These are phyloP conservation scores for Colletotrichum incanum DNA, from an alignment of 2,329 filamentous ascomycete species.

Conservation along the genomic window DNA sequence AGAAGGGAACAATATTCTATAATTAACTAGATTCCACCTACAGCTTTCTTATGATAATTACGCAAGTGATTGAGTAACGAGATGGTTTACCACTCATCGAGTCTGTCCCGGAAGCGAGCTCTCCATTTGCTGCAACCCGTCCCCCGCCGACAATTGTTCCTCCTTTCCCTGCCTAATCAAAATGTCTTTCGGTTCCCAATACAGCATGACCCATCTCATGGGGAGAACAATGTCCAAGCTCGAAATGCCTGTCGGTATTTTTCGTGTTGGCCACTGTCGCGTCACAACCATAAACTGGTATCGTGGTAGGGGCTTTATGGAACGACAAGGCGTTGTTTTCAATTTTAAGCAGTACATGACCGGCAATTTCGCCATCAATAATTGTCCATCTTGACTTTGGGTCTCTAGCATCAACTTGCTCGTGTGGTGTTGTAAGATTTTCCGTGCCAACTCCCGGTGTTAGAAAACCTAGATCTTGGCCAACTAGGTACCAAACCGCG, in stretches of 20 bases:
- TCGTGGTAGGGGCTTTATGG: slow-evolving; percentile 64
- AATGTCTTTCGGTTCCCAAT: slow-evolving; percentile 60
- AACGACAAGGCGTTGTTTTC: slow-evolving; percentile 74
- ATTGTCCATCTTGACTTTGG: slow-evolving; percentile 60
- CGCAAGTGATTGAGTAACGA: too few relatives aligned
- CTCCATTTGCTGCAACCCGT: slow-evolving; percentile 66
- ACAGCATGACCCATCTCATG: slow-evolving; percentile 62
- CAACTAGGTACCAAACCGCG: slow-evolving; percentile 72
- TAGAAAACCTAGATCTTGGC: slow-evolving; percentile 65
- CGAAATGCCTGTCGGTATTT: slow-evolving; percentile 62
- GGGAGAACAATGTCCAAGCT: slow-evolving; percentile 64
- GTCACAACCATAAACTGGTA: slow-evolving; percentile 76
- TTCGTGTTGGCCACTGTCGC: slow-evolving; percentile 68
- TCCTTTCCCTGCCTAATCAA: slow-evolving; percentile 65
- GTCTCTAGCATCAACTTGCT: slow-evolving; percentile 65
- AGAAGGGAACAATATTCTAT: too few relatives aligned
- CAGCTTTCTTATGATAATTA: too few relatives aligned
- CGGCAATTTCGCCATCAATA: slow-evolving; percentile 69
- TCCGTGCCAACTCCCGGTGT: slow-evolving; percentile 72
- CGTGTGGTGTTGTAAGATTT: slow-evolving; percentile 67
- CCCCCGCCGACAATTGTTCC: slow-evolving; percentile 69
- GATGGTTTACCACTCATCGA: too few relatives aligned
- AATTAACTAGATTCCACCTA: too few relatives aligned
- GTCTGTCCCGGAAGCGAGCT: too few relatives aligned
- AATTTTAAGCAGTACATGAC: slow-evolving; percentile 88